Evolutionary conservation across 2,329 filamentous ascomycete species (phyloP), one percentile per base, ranked within the genome.

Genomic region (Lizonia empirigonia): DNA sequence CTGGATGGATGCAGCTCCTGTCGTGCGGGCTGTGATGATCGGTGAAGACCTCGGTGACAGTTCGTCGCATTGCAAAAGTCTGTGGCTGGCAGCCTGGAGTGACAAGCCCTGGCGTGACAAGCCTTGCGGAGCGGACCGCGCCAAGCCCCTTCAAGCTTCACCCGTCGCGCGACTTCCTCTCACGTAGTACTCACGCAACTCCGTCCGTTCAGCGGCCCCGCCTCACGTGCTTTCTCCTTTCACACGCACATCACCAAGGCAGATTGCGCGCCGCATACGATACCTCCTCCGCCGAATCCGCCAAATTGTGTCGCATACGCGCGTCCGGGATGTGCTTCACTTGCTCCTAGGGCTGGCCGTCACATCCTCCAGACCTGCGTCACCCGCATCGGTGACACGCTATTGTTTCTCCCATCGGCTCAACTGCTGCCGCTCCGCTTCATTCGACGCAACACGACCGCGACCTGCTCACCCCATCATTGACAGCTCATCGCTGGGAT

Each of bases 301-400:
- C 50, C 50, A 27, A 53, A 30, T 46, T 56, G 56, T 55, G 37
- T 62, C 50, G 37, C 55, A 59, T 62, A 65, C 63, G 59, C 59
- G 48, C 56, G 60, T 55, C 60, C 65, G 67, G 45, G 46, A 69
- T 67, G 65, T 60, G 55, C 60, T 58, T 55, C 55, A 65, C 56
- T 57, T 56, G 62, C 46, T 56, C 54, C 44, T 70, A 70, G 63
- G 63, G 62, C 67, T 68, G 60, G 62, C 58, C 42, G 62, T 68
- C 60, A 63, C 62, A 62, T 57, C 58, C 44, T 54, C 59, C 53
- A 58, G 45, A 40, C 53, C 57, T 64, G 63, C 57, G 58, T 59
- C 65, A 64, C 65, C 59, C 55, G 56, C 41, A 34, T 53, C 27
- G 50, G 61, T 67, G 59, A 58, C 59, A 67, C 64, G 50, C 62